These are phyloP conservation scores for Dipteronia dyeriana DNA, from an alignment of 345 rosid species.

Conservation along the genomic window DNA sequence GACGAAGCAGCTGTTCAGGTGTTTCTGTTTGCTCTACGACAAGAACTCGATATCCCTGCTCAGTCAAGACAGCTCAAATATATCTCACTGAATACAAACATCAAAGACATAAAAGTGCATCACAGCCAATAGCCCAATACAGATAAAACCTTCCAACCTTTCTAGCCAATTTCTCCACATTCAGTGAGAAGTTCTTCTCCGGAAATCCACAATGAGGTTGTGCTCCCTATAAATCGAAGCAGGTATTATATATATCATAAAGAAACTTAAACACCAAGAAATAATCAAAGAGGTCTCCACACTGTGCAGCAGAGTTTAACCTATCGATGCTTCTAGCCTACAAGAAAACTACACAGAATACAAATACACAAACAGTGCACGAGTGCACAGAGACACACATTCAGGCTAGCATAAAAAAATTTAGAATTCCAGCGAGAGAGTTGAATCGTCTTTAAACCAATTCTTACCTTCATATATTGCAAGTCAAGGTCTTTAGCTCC, in stretches of 20 bases:
- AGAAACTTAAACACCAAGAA: background rate
- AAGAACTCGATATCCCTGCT: constrained; percentile 96
- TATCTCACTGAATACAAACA: constrained; percentile 20
- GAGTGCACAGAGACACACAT: background rate
- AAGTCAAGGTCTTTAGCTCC: constrained; percentile 91
- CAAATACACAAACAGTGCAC: background rate
- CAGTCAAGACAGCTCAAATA: constrained; percentile 27
- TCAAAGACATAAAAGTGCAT: constrained; percentile 10
- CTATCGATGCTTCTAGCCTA: background rate
- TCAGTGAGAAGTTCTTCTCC: constrained; percentile 85
- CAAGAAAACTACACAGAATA: background rate
- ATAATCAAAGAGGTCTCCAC: constrained; percentile 8
- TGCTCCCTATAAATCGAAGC: constrained; percentile 62
- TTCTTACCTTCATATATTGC: constrained; percentile 96
- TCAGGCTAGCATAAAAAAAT: background rate
- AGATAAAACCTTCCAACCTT: constrained; percentile 59
- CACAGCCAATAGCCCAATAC: constrained; percentile 13
- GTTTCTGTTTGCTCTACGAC: constrained; percentile 98
- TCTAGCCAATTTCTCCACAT: constrained; percentile 85
- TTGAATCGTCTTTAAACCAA: constrained; percentile 8
- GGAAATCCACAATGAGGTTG: constrained; percentile 99
- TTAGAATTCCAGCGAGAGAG: background rate
- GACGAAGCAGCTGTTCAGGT: constrained; percentile 90
- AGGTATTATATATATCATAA: constrained; percentile 16
- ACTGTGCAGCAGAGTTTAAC: background rate